Base-by-base conservation (phyloP, 2,329 filamentous ascomycete genomes). In the Dactylellina cionopaga region DNA sequence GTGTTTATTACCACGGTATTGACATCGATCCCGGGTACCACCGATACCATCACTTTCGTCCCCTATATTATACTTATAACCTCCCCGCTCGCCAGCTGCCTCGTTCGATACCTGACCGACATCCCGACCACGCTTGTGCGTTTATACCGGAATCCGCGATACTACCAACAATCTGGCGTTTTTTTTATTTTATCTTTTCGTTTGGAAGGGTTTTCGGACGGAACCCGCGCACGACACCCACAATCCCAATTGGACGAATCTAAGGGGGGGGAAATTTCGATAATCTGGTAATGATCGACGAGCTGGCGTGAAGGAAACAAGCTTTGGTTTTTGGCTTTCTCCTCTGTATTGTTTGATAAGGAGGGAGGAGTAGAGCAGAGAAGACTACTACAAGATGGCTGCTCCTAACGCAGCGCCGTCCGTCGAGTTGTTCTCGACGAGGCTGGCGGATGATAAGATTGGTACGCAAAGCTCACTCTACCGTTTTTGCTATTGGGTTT, bases 391-490 rank as follows among this genome's bases (percentile, higher is more conserved):
- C 51, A 54, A 43, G 43, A 72, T 72, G 68, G 68, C 68, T 51
- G 51, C 68, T 65, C 59, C 68, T 44, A 39, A 19, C 55, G 56
- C 37, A 9, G 19, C 64, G 29, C 68, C 68, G 59, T 72, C 68
- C 29, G 68, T 72, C 52, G 68, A 72, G 59, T 59, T 72, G 51
- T 72, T 72, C 59, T 72, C 68, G 52, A 72, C 68, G 59, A 72
- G 68, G 44, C 68, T 72, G 52, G 68, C 68, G 33, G 68, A 72
- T 43, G 68, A 72, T 41, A 72, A 72, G 54, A 72, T 72, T 60
- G 68, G 68, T 72, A 64, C 17, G 49, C n/a, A n/a, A n/a, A n/a
- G n/a, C n/a, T n/a, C n/a, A n/a, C n/a, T n/a, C 13, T 44, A 9
- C 13, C 5, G 10, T 39, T 46, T 31, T 43, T 15, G 46, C 19